phyloP scores from a whole-genome alignment of 1,139 yeast species.

The Suhomyces ambrosiae region DNA sequence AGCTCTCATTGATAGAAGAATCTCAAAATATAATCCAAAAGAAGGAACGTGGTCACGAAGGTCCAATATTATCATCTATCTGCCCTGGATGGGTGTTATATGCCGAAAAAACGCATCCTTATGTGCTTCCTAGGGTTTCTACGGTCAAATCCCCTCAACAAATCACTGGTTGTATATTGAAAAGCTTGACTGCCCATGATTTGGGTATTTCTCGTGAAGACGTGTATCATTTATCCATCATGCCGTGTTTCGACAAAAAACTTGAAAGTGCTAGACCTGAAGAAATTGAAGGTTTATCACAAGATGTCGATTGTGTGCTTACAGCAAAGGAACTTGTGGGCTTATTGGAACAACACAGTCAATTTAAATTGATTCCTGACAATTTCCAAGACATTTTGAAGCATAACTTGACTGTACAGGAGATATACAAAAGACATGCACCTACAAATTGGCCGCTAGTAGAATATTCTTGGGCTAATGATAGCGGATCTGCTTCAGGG shows the following conservation, averaged over 20 bases:
- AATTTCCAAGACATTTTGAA: slow-evolving; percentile 2
- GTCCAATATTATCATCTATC: slow-evolving; percentile 62
- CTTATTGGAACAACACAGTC: slow-evolving; percentile 55
- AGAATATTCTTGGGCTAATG: slow-evolving; percentile 66
- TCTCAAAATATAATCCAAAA: slow-evolving; percentile 49
- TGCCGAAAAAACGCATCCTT: slow-evolving; percentile 94
- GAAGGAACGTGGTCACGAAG: slow-evolving; percentile 20
- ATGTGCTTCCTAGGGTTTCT: slow-evolving; percentile 62
- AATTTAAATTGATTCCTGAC: slow-evolving; percentile 26
- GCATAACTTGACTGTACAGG: slow-evolving; percentile 10
- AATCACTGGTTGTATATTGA: slow-evolving; percentile 79
- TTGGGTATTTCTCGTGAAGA: slow-evolving; percentile 34
- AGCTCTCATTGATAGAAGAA: slow-evolving; percentile 64
- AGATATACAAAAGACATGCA: slow-evolving; percentile 40
- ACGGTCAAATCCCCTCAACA: slow-evolving; percentile 89
- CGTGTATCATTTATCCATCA: slow-evolving; percentile 78
- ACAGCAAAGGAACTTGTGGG: slow-evolving; percentile 88
- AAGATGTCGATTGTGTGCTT: slow-evolving; percentile 90
- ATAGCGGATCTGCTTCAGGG: slow-evolving; percentile 83
- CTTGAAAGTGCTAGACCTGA: slow-evolving; percentile 92
- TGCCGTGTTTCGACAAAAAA: slow-evolving; percentile 98
- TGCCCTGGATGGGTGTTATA: slow-evolving; percentile 98
- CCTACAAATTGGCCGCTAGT: slow-evolving; percentile 63
- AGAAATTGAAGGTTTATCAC: slow-evolving; percentile 28
- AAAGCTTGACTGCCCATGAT: slow-evolving; percentile 53